Evolutionary conservation across 2,329 filamentous ascomycete genomes (phyloP).

Genomic region (Trichoderma afroharzianum): DNA sequence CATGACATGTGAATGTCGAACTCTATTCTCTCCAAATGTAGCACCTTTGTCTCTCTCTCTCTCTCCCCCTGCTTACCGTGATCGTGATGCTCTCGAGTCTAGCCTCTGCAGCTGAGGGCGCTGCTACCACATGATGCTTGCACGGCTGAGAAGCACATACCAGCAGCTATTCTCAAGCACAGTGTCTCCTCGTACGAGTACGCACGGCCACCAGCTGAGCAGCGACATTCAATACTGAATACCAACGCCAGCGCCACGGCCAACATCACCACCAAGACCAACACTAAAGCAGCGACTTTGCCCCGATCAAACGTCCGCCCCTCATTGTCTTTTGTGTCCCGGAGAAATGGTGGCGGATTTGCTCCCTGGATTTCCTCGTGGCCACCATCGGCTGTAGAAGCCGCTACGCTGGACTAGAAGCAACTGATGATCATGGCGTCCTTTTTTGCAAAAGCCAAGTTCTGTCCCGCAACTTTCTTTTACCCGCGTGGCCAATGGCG

Average conservation of each 20-base stretch:
- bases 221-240: background rate
- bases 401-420: background rate
- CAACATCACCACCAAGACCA: background rate
- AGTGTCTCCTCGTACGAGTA: background rate
- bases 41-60: background rate
- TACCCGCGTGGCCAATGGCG: conserved; percentile 10
- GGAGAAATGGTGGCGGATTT: conserved; percentile 7
- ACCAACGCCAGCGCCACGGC: background rate
- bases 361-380: background rate
- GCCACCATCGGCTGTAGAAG: background rate
- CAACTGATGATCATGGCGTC: conserved; percentile 8
- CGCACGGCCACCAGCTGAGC: background rate
- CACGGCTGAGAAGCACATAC: background rate
- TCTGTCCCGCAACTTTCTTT: conserved; percentile 15
- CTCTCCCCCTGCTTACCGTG: background rate
- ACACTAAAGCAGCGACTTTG: background rate
- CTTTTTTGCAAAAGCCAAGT: conserved; percentile 5
- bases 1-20: background rate
- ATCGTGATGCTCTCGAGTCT: background rate
- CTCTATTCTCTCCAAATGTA: background rate
- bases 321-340: background rate
- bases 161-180: background rate
- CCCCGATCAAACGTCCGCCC: background rate
- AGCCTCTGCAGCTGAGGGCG: background rate
- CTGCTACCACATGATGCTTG: background rate